These are phyloP conservation scores for Drechslerella stenobrocha DNA, from an alignment of 2,329 filamentous ascomycete genomes.

Conservation along the genomic window DNA sequence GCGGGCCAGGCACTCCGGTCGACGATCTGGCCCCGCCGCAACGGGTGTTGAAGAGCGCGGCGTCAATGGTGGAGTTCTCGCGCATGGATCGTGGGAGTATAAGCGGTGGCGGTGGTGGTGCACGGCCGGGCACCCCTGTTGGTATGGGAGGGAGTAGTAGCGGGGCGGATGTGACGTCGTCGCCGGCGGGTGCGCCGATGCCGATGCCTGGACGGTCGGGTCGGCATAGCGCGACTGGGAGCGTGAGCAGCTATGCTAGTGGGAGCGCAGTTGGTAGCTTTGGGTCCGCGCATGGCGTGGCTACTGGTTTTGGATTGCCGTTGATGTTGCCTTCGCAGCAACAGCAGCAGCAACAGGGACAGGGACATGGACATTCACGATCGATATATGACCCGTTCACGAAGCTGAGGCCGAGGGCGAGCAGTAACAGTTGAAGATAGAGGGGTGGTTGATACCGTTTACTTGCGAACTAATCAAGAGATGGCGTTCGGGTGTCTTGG, in stretches of 20 bases:
- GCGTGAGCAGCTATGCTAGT: conserved; percentile 43
- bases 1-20: conserved; percentile 17
- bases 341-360: conserved; percentile 3
- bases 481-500: not conserved
- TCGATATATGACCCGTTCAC: conserved; percentile 34
- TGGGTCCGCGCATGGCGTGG: conserved; percentile 13
- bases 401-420: conserved; percentile 39
- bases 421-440: conserved; percentile 31
- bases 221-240: conserved; percentile 35
- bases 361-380: conserved; percentile 1
- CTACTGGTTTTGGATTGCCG: conserved; percentile 16
- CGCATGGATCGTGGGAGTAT: conserved; percentile 36
- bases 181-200: conserved; percentile 12
- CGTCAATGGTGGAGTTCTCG: conserved; percentile 46
- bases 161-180: conserved; percentile 6
- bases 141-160: conserved; percentile 4
- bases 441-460: not conserved
- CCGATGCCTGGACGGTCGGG: no score
- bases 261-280: conserved; percentile 18
- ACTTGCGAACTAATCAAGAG: not conserved
- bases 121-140: conserved; percentile 18
- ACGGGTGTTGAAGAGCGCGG: conserved; percentile 31
- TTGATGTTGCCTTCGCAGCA: conserved; percentile 22
- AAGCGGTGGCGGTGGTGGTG: no score
- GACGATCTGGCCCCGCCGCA: conserved; percentile 7